Conservation (phyloP, 140 eudicot genomes). For the Erigeron philadelphicus region DNA sequence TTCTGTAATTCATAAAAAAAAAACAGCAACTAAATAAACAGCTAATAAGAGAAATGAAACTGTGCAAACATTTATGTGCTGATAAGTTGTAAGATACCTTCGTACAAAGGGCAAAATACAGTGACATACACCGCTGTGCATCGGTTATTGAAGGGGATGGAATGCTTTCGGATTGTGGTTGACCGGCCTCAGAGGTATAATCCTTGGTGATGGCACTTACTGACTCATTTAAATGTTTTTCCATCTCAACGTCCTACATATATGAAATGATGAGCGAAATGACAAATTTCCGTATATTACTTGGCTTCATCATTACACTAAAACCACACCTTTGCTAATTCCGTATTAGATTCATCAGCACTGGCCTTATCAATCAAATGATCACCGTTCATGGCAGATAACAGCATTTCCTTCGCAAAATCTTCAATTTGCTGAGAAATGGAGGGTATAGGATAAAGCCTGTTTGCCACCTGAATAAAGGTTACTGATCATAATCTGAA, state of each 20-base stretch:
- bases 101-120: slow-evolving; percentile 93
- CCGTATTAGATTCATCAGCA: slow-evolving; percentile 45
- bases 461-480: slow-evolving; percentile 77
- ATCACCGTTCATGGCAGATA: slow-evolving; percentile 46
- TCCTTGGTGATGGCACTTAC: slow-evolving; percentile 35
- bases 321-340: slow-evolving; percentile 44
- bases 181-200: slow-evolving; percentile 39
- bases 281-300: slow-evolving; percentile 13
- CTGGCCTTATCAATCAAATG: slow-evolving; percentile 21
- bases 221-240: slow-evolving; percentile 43
- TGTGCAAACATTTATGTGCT: background rate
- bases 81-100: slow-evolving; percentile 47
- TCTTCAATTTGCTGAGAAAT: slow-evolving; percentile 70
- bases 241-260: slow-evolving; percentile 45
- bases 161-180: slow-evolving; percentile 43
- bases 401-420: slow-evolving; percentile 79
- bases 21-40: background rate
- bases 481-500: slow-evolving; percentile 13
- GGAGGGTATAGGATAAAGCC: slow-evolving; percentile 76
- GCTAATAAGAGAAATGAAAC: background rate
- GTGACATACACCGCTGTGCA: slow-evolving; percentile 81
- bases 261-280: slow-evolving; percentile 15
- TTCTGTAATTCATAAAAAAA: slow-evolving; percentile 51
- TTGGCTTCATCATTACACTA: slow-evolving; percentile 8
- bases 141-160: slow-evolving; percentile 50